Base-by-base conservation (phyloP, 148 eudicot genomes). In the Rhododendron griersonianum region DNA sequence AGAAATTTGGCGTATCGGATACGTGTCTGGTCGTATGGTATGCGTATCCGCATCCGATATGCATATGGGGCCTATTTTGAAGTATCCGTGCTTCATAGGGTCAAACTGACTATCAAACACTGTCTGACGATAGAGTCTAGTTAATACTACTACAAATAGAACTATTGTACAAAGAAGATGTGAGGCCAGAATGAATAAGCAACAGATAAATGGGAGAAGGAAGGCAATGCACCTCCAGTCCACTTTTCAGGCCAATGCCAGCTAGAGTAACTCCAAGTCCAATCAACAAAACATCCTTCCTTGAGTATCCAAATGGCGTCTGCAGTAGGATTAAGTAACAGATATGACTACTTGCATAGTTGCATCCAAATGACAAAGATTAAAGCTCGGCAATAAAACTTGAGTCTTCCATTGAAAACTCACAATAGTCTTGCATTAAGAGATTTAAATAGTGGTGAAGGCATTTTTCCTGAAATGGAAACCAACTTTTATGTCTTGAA, bases 271-370 rank as follows among this genome's bases (percentile, higher is more conserved):
- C 94, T 86, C 98, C 99, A 78, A 96, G 28, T 47, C 98, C 99
- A 82, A 96, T 96, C 88, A 96, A 89, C 85, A 96, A 28, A 90
- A 96, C 99, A 86, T 96, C 99, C 89, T 96, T 96, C 87, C 99
- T 91, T 37, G 96, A 63, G 88, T 96, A 94, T 59, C 99, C 99
- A 90, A 96, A 96, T 41, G 96, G 92, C 53, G 85, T 92, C 96
- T 95, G 93, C 87, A 88, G 59, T 55, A 85, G 11, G 84, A 78
- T 74, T 33, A 59, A 84, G n/a, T 33, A 33, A 7, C 37, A 4
- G 48, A 21, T 18, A 57, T 18, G 57, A 39, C 77, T 76, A 55
- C 63, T 28, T 16, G 51, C 79, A 10, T 45, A 55, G 50, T 21
- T 51, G 41, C 83, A 14, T 69, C 23, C 37, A 83, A 30, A 53